Base-by-base conservation (phyloP, 2,329 filamentous ascomycete genomes). In the Claviceps sp. region DNA sequence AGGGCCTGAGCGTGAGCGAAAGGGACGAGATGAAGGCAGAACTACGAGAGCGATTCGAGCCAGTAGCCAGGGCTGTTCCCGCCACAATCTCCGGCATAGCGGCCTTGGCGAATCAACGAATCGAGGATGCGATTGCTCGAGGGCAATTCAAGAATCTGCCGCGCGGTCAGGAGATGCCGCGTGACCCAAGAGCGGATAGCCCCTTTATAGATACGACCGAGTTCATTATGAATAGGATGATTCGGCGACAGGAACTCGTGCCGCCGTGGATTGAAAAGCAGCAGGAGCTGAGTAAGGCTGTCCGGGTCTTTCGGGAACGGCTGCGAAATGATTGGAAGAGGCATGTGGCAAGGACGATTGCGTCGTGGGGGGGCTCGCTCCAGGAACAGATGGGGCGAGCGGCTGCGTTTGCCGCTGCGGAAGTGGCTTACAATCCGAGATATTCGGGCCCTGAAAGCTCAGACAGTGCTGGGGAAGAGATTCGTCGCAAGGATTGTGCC, bases 231-330 rank as follows among this genome's bases (percentile, higher is more conserved):
- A 97, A 98, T 70, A 93, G 94, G 69, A 96, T 97, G 72, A 96
- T 98, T 56, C 87, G 96, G 69, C 85, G 86, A 54, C 93, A 98
- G 67, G 90, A 95, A 20, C 87, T 97, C 54, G 88, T 95, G 0
- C 93, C 93, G 1, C 91, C 91, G 0, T 98, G 93, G 93, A 97
- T 98, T 54, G 93, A 98, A 68, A 97, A 96, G 69, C 93, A 98
- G 66, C 91, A 97, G 64, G 89, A 96, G 61, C 72, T 97, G 5
- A 76, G 82, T 11, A 81, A 79, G 55, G 78, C 86, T 0, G 77
- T 83, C 1, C 76, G 74, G 13, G 74, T 75, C 1, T 96, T 98
- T 63, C 78, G 93, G 2, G 70, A 73, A 2, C 73, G 88, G n/a
- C 63, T 97, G 55, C 75, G 90, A 38, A 79, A 76, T 42, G 88